A percentile compares a stretch with the other conserved stretches of the same genome.
phyloP scores from a whole-genome alignment of 345 rosid species.

The Salix brachista region DNA sequence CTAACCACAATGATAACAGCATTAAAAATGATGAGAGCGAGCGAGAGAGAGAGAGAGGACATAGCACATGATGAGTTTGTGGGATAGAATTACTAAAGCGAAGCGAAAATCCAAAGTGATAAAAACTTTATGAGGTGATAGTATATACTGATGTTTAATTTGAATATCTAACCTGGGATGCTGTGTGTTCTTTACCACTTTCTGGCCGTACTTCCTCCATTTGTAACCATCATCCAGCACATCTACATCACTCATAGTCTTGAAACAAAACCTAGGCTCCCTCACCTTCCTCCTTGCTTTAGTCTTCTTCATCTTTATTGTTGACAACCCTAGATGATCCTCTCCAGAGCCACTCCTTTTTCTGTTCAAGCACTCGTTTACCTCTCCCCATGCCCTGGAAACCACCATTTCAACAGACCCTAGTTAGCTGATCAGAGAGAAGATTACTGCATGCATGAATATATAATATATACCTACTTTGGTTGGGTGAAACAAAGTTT shows the following conservation, averaged over 20 bases:
- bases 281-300: slow-evolving; percentile 87
- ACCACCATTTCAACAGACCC: background rate
- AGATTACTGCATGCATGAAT: background rate
- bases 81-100: slow-evolving; percentile 16
- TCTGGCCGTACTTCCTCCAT: slow-evolving; percentile 99
- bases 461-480: background rate
- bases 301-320: slow-evolving; percentile 73
- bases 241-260: slow-evolving; percentile 94
- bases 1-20: slow-evolving; percentile 23
- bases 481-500: background rate
- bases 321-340: slow-evolving; percentile 45
- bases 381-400: slow-evolving; percentile 60
- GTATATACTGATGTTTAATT: background rate
- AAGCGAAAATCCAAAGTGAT: background rate
- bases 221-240: slow-evolving; percentile 95
- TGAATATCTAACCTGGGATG: slow-evolving; percentile 72
- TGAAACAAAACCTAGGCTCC: slow-evolving; percentile 97
- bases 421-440: background rate
- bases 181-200: slow-evolving; percentile 95
- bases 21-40: background rate
- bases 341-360: slow-evolving; percentile 36
- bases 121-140: slow-evolving; percentile 13
- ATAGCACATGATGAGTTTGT: slow-evolving; percentile 30
- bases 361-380: slow-evolving; percentile 32
- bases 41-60: background rate